phyloP scores from a whole-genome alignment of 2,329 filamentous ascomycete genomes.

The Colletotrichum theobromicola region DNA sequence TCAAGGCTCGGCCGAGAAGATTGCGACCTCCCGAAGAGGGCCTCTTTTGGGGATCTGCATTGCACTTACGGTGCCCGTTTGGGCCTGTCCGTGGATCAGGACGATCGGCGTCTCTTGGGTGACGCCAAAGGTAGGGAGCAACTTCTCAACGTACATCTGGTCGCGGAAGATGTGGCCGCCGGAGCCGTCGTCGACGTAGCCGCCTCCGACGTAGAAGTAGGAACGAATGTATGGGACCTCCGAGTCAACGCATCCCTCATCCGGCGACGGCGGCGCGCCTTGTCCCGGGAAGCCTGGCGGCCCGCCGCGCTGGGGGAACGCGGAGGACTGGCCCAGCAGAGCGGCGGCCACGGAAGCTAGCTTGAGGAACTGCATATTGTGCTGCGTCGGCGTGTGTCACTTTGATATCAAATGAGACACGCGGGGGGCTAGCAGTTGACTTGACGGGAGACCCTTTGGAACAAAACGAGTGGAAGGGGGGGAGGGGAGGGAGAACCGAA shows the following conservation, averaged over 20 bases:
- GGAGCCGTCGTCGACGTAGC: conserved; percentile 33
- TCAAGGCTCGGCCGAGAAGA: background rate
- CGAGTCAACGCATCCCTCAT: background rate
- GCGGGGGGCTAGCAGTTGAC: background rate
- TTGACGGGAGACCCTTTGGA: background rate
- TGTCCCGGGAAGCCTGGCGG: background rate
- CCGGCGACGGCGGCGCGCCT: background rate
- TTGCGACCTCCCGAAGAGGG: background rate
- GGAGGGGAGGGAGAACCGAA: background rate
- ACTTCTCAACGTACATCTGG: conserved; percentile 61
- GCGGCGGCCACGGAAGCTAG: conserved; percentile 5
- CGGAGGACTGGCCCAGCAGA: conserved; percentile 10
- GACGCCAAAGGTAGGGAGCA: conserved; percentile 36
- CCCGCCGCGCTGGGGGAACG: background rate
- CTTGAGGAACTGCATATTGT: conserved; percentile 16
- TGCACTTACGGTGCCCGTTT: conserved; percentile 42
- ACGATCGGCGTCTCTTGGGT: conserved; percentile 38
- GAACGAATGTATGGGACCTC: conserved; percentile 27
- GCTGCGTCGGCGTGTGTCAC: background rate
- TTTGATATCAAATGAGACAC: background rate
- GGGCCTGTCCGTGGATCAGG: conserved; percentile 47
- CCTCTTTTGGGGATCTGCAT: background rate
- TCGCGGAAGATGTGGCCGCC: conserved; percentile 37
- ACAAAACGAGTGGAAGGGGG: background rate
- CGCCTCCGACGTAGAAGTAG: conserved; percentile 42